These are phyloP conservation scores for Dalbergia oliveri DNA, from an alignment of 306 rosid species.

Conservation along the genomic window DNA sequence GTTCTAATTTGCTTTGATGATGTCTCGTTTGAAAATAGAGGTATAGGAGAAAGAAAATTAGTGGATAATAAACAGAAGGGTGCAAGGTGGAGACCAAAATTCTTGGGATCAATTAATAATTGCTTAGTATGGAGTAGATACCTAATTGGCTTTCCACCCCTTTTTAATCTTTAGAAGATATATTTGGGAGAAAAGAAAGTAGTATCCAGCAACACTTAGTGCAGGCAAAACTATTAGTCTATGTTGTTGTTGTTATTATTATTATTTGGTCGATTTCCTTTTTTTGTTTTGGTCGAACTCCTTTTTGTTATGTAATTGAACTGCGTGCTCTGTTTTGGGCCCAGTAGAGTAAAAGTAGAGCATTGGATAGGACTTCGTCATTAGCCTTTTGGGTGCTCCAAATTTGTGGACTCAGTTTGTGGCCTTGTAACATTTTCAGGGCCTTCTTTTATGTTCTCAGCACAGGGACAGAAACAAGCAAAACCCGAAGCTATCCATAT, in stretches of 20 bases:
- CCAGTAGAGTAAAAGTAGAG: too few species aligned
- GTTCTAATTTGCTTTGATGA: conserved; percentile 37
- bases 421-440: background rate
- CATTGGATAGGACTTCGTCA: background rate
- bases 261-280: too few species aligned
- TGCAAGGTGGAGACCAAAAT: background rate
- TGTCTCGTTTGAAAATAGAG: conserved; percentile 30
- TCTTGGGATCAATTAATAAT: background rate
- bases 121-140: background rate
- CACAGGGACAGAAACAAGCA: background rate
- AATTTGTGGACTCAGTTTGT: background rate
- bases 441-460: background rate
- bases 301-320: background rate
- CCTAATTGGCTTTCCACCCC: background rate
- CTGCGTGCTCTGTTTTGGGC: background rate
- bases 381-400: background rate
- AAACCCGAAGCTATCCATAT: too few species aligned
- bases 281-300: background rate
- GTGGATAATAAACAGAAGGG: conserved; percentile 24
- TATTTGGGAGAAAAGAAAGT: background rate
- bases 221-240: background rate
- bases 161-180: background rate
- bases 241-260: too few species aligned
- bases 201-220: background rate
- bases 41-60: background rate